phyloP scores from a whole-genome alignment of 768 basidiomycete species.

The Cystoderma amianthinum region DNA sequence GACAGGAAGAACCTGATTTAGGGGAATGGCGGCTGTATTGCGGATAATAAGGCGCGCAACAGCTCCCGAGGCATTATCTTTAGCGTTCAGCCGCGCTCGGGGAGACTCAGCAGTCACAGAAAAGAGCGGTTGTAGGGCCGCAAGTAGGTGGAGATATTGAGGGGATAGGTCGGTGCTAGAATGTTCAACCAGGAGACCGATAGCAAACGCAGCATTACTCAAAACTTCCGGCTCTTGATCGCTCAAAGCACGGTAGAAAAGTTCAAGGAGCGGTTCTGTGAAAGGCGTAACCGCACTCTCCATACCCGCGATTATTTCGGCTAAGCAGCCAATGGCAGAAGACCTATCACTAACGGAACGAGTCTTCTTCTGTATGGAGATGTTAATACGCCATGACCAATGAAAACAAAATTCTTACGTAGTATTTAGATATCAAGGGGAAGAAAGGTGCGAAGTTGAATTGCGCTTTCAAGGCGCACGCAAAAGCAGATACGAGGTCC shows the following conservation, averaged over 20 bases:
- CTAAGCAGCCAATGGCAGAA: constrained; percentile 87
- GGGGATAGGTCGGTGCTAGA: constrained; percentile 72
- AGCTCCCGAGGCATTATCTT: constrained; percentile 95
- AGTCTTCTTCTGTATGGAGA: constrained; percentile 58
- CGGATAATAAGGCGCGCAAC: constrained; percentile 83
- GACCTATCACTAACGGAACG: constrained; percentile 89
- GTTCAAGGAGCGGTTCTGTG: constrained; percentile 73
- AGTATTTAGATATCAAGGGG: constrained; percentile 87
- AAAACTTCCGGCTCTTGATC: constrained; percentile 91
- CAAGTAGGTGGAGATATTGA: constrained; percentile 76
- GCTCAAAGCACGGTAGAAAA: constrained; percentile 77
- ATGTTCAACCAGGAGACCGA: constrained; percentile 87
- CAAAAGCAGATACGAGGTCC: constrained; percentile 88
- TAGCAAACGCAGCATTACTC: constrained; percentile 93
- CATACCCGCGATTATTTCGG: constrained; percentile 93
- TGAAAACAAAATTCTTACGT: constrained; percentile 43
- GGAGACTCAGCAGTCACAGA: constrained; percentile 53
- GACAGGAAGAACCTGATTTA: constrained; percentile 86
- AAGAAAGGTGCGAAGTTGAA: constrained; percentile 87
- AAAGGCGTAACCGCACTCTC: constrained; percentile 79
- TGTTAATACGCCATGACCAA: not conserved
- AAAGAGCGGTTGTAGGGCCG: constrained; percentile 79
- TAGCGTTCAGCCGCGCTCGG: constrained; percentile 70
- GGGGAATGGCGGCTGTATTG: constrained; percentile 72
- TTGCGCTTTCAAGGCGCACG: constrained; percentile 76